These are phyloP conservation scores for Pachyrhizus erosus DNA, from an alignment of 306 rosid genomes.

Conservation along the genomic window DNA sequence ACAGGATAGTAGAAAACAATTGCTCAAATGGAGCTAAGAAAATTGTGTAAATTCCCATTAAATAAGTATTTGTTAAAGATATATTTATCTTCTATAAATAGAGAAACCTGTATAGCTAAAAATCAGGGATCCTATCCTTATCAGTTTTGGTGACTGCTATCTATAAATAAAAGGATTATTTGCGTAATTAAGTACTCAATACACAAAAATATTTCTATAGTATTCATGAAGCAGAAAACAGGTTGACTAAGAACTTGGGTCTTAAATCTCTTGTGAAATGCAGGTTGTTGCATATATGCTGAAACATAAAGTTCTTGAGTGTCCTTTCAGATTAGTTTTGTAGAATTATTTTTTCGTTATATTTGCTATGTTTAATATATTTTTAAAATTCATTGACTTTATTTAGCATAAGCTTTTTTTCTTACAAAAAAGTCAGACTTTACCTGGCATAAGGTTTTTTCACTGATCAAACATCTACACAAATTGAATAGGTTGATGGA, in stretches of 20 bases:
- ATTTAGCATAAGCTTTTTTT: conserved; percentile 6
- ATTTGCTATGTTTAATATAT: conserved; percentile 15
- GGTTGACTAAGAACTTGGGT: conserved; percentile 4
- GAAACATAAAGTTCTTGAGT: conserved; percentile 5
- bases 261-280: neutral
- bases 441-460: conserved; percentile 14
- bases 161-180: too few species aligned
- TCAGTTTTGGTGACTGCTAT: too few species aligned
- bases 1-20: neutral
- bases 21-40: neutral
- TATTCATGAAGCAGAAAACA: neutral
- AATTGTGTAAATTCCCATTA: neutral
- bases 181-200: too few species aligned
- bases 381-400: conserved; percentile 25
- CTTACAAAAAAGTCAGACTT: neutral
- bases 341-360: conserved; percentile 15
- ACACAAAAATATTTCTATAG: too few species aligned
- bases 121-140: too few species aligned
- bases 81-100: too few species aligned
- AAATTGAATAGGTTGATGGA: conserved; percentile 80
- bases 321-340: conserved; percentile 7
- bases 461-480: conserved; percentile 33
- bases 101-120: too few species aligned
- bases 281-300: neutral
- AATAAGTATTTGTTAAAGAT: too few species aligned